Base-by-base conservation (phyloP, 192 early-diverging fungal genomes). In the Backusella circina region DNA sequence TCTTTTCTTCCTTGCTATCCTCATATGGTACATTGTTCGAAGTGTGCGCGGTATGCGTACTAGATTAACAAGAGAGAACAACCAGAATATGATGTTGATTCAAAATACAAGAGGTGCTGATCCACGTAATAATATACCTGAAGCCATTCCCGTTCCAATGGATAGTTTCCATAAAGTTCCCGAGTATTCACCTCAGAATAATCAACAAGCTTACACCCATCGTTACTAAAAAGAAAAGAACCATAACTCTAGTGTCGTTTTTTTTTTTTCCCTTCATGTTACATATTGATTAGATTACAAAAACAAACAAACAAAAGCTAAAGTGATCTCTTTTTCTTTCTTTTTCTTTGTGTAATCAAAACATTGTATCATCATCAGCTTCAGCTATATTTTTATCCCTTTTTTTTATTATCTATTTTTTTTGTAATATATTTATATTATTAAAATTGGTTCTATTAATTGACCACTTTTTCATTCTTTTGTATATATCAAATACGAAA, bases 11-110 rank as follows among this genome's bases (percentile, higher is more conserved):
- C 36, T 70, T 21, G 67, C 30, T 65, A 18, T 73, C 9, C 5
- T 81, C 6, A 57, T 71, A 23, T 81, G 65, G 41, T 81, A 81
- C 36, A 51, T 77, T 51, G 31, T 54, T 23, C 54, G 67, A 67
- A 81, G 79, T 31, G 67, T 76, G 15, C 26, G 36, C 3, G 75
- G 72, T 35, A 76, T 77, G 57, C 79, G 75, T 15, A 70, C 54
- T 16, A 41, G 75, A 64, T n/a, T 81, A 33, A 21, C 32, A 30
- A 66, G 30, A 30, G 75, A 73, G 36, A 72, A 81, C 26, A 65
- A 81, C 39, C 30, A 74, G 30, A 50, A 70, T 38, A 39, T 76
- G 65, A 76, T 69, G 26, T 69, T 78, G 72, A 72, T 78, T 31
- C 74, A 75, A 38, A 41, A 66, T 51, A 41, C 35, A 38, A 30